These are phyloP conservation scores for Penicillium sp. DNA, from an alignment of 2,329 filamentous ascomycete species.

Conservation along the genomic window DNA sequence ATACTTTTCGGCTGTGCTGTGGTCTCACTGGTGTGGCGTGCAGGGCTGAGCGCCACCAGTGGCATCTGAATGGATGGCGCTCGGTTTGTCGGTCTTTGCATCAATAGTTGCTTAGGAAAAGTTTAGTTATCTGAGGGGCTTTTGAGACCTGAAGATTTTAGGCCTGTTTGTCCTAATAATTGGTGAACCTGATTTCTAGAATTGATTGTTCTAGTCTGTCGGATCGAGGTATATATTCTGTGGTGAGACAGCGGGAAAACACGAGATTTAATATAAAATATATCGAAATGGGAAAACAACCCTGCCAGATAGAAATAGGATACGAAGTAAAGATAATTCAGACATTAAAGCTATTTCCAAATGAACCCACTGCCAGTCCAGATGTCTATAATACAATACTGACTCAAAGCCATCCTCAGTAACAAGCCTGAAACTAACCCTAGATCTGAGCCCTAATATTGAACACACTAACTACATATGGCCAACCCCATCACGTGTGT, in stretches of 20 bases:
- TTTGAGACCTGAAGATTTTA: neutral
- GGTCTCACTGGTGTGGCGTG: slow-evolving; percentile 20
- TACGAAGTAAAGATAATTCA: neutral
- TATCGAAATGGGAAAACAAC: neutral
- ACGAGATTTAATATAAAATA: neutral
- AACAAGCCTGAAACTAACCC: neutral
- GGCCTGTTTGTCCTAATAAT: neutral
- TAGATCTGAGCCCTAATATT: neutral
- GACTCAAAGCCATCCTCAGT: neutral
- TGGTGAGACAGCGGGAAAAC: neutral
- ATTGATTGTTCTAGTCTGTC: neutral
- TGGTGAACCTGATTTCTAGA: neutral
- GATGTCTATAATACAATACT: neutral
- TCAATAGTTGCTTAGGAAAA: neutral
- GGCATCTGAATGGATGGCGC: neutral
- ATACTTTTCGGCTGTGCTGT: slow-evolving; percentile 12
- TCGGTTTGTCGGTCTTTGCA: neutral
- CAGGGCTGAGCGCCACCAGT: slow-evolving; percentile 10
- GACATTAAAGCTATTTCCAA: neutral
- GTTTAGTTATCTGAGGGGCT: neutral
- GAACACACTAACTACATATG: neutral
- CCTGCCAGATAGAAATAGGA: neutral
- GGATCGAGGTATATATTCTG: neutral
- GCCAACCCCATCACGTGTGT: neutral
- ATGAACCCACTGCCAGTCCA: neutral